Evolutionary conservation across 2,329 filamentous ascomycete genomes (phyloP), one percentile per base, ranked within the genome.

Genomic region (Penicillium sp.): DNA sequence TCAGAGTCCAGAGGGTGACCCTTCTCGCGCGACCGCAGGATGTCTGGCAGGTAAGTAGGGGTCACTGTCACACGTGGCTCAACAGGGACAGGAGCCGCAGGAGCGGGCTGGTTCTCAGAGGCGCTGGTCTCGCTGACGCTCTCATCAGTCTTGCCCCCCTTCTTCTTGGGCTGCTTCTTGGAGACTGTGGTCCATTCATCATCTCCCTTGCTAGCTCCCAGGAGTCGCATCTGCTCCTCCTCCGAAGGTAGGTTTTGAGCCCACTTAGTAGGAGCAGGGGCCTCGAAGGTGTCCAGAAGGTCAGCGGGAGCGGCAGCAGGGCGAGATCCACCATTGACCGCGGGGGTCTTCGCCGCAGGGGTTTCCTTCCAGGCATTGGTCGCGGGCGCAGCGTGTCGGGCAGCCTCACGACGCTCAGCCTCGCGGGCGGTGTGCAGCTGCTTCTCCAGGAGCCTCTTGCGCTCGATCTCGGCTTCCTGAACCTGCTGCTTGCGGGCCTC

Each of bases 341-440:
- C 41, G 41, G 61, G 59, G 33, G 48, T 49, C 19, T 48, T 48
- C n/a, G 19, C 39, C 5, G 44, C 44, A 41, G 39, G 12, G 22
- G 49, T 57, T 40, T 60, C 58, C 53, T 81, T 66, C 82, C 82
- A 85, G 22, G 77, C 76, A 66, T 79, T 84, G 50, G 59, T 56
- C 33, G 72, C 62, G n/a, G 76, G 75, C 14, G 75, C 67, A 50
- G 75, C 71, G 19, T 76, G 69, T 38, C 72, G 68, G 38, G 74
- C 70, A 29, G 80, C 68, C 54, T 91, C 90, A 60, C 93, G 91
- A 53, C 90, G 90, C 69, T 95, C 89, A 41, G 88, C 82, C 66
- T 90, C 81, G 58, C 92, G 84, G 48, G 90, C 90, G 52, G 80
- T 79, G 55, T 90, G 87, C 57, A 89, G 83, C 75, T 95, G 91